Evolutionary conservation across 495 filamentous ascomycete species (phyloP), one percentile per base, ranked within the genome.

Genomic region (Tuber brumale): DNA sequence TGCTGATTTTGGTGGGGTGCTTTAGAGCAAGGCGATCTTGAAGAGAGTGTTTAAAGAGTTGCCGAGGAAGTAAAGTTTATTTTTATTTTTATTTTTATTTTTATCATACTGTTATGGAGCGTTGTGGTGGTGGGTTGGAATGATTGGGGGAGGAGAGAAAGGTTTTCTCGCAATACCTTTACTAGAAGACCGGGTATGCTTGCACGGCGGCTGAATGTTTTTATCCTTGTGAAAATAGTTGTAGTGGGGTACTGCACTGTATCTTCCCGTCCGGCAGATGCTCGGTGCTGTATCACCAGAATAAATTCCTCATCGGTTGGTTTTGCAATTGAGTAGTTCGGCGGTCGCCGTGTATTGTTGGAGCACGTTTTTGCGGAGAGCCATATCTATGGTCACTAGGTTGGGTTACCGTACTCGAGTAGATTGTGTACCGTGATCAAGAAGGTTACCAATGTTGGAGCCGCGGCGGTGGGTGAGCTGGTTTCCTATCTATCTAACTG

Each of bases 1-100:
- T 72, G 21, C 70, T 81, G 57, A 76, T 70, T 45, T 37, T 21
- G 66, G 43, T 43, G 71, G 39, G 23, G 69, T 35, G 9, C 45
- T 66, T 31, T 70, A 82, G 85, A 95, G 93, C 79, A 89, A 92
- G 76, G 93, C 94, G 83, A 97, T 99, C 51, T 97, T 99, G 79
- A 89, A 91, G 74, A 90, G 88, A 81, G 93, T 98, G 39, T 99
- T 99, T 84, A 85, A 85, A 77, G 87, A 91, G 78, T 85, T 94
- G 81, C 90, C 90, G 66, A 85, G 85, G 76, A 89, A 88, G 80
- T 87, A 76, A 44, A 51, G 21, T 27, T 48, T 35, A 66, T 42
- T 10, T 12, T 21, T 45, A 45, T 31, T 3, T 72, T 18, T 44
- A 71, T 27, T 19, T 41, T 12, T 74, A 39, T 51, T 71, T 46